Evolutionary conservation across 108 stramenopile species (phyloP).

Genomic region (Skeletonema potamos): DNA sequence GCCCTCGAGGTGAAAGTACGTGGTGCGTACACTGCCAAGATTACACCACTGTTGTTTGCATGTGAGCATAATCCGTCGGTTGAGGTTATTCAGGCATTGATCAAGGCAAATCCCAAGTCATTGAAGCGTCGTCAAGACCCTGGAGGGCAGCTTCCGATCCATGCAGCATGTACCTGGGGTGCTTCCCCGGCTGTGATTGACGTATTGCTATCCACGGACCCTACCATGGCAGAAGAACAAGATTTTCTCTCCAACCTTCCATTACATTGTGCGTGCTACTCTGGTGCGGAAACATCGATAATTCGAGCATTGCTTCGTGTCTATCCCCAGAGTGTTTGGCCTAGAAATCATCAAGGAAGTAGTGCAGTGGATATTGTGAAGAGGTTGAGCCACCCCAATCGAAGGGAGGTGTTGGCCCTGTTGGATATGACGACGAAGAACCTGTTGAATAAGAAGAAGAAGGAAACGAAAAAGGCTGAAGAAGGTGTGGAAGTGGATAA

Average conservation of each 20-base stretch:
- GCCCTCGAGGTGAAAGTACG: conserved; percentile 62
- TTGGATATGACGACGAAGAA: conserved; percentile 41
- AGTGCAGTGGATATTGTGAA: conserved; percentile 73
- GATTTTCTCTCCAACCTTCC: conserved; percentile 84
- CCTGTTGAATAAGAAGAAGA: conserved; percentile 20
- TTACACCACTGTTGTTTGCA: conserved; percentile 78
- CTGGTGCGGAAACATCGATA: conserved; percentile 61
- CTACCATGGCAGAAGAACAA: conserved; percentile 48
- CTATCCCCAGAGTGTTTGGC: conserved; percentile 69
- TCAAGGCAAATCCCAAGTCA: conserved; percentile 59
- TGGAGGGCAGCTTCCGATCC: conserved; percentile 77
- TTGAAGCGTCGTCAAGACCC: conserved; percentile 61
- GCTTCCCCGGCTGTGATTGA: conserved; percentile 57
- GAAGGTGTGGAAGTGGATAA: conserved; percentile 39
- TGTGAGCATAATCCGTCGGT: conserved; percentile 75
- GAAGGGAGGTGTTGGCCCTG: conserved; percentile 47
- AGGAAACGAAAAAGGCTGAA: conserved; percentile 10
- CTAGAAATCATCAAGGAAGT: conserved; percentile 75
- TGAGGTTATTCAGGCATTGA: conserved; percentile 60
- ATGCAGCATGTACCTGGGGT: conserved; percentile 84
- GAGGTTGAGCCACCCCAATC: conserved; percentile 71
- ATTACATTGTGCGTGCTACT: conserved; percentile 82
- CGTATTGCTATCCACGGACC: conserved; percentile 53
- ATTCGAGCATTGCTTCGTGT: conserved; percentile 55
- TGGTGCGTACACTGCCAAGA: conserved; percentile 73